These are phyloP conservation scores for Trichothecium roseum DNA, from an alignment of 2,329 filamentous ascomycete species.

Conservation along the genomic window DNA sequence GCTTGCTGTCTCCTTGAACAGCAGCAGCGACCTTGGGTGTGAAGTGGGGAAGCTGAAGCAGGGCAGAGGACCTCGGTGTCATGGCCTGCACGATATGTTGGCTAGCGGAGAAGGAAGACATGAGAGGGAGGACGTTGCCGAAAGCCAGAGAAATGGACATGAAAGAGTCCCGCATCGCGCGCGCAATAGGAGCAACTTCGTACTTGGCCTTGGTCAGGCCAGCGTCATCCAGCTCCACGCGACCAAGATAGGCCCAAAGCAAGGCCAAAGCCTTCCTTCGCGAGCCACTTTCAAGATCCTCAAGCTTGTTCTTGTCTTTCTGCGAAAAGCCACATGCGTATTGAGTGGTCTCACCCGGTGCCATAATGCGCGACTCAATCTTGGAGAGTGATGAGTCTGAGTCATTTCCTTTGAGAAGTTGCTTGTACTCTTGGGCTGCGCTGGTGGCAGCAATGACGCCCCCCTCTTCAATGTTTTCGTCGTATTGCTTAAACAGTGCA, in stretches of 20 bases:
- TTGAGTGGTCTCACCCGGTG: conserved; percentile 34
- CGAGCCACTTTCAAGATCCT: conserved; percentile 68
- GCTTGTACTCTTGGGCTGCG: conserved; percentile 74
- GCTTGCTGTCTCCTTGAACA: conserved; percentile 65
- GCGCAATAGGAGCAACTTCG: conserved; percentile 77
- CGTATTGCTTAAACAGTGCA: conserved; percentile 87
- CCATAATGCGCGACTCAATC: conserved; percentile 71
- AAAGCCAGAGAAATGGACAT: conserved; percentile 80
- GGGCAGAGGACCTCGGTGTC: conserved; percentile 70
- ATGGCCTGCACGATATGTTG: conserved; percentile 88
- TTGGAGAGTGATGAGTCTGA: conserved; percentile 73
- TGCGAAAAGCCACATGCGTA: conserved; percentile 49
- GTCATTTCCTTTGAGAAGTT: conserved; percentile 65
- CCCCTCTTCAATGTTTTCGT: conserved; percentile 70
- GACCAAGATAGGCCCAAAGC: conserved; percentile 90
- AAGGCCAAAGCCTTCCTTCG: conserved; percentile 81
- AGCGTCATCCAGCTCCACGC: conserved; percentile 72
- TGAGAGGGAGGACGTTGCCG: conserved; percentile 69
- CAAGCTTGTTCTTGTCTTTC: conserved; percentile 68
- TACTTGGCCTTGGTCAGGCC: conserved; percentile 77
- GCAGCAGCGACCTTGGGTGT: conserved; percentile 55
- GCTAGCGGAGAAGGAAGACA: conserved; percentile 70
- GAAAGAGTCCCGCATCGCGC: conserved; percentile 77
- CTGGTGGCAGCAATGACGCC: conserved; percentile 75
- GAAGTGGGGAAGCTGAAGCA: conserved; percentile 86